Evolutionary conservation across 2,329 filamentous ascomycete species (phyloP).

Genomic region (Ophiostoma tasmaniense): DNA sequence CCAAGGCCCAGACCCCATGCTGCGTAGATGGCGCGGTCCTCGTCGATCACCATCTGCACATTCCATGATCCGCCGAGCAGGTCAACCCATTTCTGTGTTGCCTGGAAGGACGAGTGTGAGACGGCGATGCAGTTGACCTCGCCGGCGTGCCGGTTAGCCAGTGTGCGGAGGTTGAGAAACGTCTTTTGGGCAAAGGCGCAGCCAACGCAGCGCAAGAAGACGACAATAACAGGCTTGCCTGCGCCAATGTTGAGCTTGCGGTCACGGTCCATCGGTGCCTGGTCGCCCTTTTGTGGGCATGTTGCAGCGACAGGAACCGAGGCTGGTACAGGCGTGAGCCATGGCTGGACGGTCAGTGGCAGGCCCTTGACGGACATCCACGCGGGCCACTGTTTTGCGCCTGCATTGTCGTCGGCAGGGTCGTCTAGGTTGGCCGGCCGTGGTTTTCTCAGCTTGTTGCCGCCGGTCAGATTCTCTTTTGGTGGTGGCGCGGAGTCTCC

Average conservation of each 20-base stretch:
- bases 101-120: constrained; percentile 48
- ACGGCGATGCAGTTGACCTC: constrained; percentile 48
- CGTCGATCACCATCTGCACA: constrained; percentile 47
- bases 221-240: constrained; percentile 39
- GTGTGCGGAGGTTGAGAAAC: constrained; percentile 46
- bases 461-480: background rate
- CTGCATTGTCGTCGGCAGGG: constrained; percentile 23
- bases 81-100: constrained; percentile 50
- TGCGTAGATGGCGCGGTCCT: constrained; percentile 48
- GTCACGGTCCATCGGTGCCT: constrained; percentile 40
- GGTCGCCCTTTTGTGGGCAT: constrained; percentile 40
- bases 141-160: constrained; percentile 43
- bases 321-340: constrained; percentile 44
- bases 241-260: constrained; percentile 36
- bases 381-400: constrained; percentile 29
- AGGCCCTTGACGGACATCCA: constrained; percentile 45
- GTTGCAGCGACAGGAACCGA: constrained; percentile 37
- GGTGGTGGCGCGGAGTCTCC: constrained; percentile 3
- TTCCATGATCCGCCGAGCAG: constrained; percentile 50
- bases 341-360: constrained; percentile 45
- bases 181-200: constrained; percentile 51
- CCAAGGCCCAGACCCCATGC: constrained; percentile 50
- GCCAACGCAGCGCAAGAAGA: constrained; percentile 47
- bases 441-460: constrained; percentile 24
- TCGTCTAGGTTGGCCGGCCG: constrained; percentile 26